A percentile compares a stretch with the other conserved stretches of the same genome.
Evolutionary conservation across 2,329 filamentous ascomycete genomes (phyloP).

Genomic region (Capronia americana): DNA sequence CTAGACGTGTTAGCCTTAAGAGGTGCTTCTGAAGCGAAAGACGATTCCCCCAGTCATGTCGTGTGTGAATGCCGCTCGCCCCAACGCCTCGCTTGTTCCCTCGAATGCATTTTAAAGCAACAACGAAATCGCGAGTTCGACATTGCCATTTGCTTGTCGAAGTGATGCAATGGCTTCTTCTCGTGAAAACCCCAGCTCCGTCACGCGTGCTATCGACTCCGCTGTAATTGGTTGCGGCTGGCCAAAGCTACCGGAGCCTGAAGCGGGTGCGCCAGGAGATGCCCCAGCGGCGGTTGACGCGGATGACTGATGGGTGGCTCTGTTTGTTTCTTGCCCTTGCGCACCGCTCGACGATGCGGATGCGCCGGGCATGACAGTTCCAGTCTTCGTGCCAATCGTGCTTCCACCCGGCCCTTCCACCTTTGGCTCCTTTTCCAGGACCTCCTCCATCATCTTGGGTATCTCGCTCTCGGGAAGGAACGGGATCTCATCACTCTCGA

Average conservation of each 20-base stretch:
- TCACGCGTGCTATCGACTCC: slow-evolving; percentile 75
- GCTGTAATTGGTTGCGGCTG: slow-evolving; percentile 55
- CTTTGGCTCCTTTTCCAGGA: slow-evolving; percentile 77
- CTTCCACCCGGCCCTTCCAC: slow-evolving; percentile 87
- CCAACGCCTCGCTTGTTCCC: slow-evolving; percentile 10
- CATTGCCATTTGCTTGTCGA: slow-evolving; percentile 80
- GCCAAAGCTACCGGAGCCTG: slow-evolving; percentile 36
- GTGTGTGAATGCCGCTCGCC: neutral
- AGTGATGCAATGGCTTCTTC: slow-evolving; percentile 80
- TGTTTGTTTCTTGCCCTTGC: slow-evolving; percentile 23
- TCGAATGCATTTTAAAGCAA: slow-evolving; percentile 50
- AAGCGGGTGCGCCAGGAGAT: slow-evolving; percentile 28
- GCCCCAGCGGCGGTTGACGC: slow-evolving; percentile 32
- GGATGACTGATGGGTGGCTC: slow-evolving; percentile 30
- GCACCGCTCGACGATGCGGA: slow-evolving; percentile 11
- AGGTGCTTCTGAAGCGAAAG: neutral
- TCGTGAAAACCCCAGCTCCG: slow-evolving; percentile 76
- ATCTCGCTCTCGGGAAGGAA: slow-evolving; percentile 95
- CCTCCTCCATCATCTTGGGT: slow-evolving; percentile 76
- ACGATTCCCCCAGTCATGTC: neutral
- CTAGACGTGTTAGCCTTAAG: neutral
- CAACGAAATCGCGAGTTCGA: slow-evolving; percentile 85
- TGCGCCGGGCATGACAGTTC: slow-evolving; percentile 58
- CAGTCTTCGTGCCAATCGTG: slow-evolving; percentile 81
- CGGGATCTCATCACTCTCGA: slow-evolving; percentile 84